Evolutionary conservation across 2,329 filamentous ascomycete species (phyloP), one percentile per base, ranked within the genome.

Genomic region (Coleophoma eucalyptorum): DNA sequence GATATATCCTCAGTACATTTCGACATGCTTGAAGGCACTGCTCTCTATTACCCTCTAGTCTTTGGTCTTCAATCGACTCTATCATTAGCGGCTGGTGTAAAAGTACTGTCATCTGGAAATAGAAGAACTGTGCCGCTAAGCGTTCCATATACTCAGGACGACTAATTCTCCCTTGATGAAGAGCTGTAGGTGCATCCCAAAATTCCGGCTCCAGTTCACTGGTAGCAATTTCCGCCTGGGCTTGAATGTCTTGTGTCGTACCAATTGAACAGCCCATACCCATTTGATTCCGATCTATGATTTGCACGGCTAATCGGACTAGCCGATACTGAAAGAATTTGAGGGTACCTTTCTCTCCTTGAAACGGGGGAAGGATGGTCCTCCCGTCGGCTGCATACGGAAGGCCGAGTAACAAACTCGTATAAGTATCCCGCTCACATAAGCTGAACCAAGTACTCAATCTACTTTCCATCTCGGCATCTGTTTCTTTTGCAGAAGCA

Each of bases 401-500:
- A 5, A 82, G 69, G 13, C 79, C 79, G 5, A 81, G 69, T 15
- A 80, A 65, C 20, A 80, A 61, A 37, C 74, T 75, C 7, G 77
- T 60, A 56, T 76, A 75, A 19, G 79, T 69, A 57, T 83, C 80
- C 13, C 62, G 54, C 21, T 64, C 62, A 73, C 74, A 77, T 7
- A 71, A 54, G 34, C 62, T 65, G 11, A 56, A 43, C 49, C 67
- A 60, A 12, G 65, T 63, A 33, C 69, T 62, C 15, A 48, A 32
- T 33, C 51, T 46, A 15, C 18, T 18, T 19, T 62, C 57, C 35
- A 34, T 43, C 12, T 37, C 43, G 5, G 15, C 8, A 2, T 51
- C 40, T 7, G 51, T 48, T 48, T 52, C 51, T 4, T 16, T 21
- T 48, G 63, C 63, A 5, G 65, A 54, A 16, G 45, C 50, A 26